Conservation (phyloP, 2,329 filamentous ascomycete species). For the Penicillium occitanis region DNA sequence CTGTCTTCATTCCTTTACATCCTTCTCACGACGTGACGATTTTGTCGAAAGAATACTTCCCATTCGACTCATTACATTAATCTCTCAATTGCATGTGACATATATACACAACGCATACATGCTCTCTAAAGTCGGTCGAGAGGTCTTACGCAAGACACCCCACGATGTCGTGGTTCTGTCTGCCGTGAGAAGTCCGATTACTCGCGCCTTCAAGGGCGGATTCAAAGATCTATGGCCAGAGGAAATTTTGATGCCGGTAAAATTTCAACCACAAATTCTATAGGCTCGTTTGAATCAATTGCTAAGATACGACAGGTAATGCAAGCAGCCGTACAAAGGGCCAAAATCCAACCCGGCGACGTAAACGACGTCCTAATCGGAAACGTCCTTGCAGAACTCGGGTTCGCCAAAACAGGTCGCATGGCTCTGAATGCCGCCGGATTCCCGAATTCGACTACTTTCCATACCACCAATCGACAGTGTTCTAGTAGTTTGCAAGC, state of each 20-base stretch:
- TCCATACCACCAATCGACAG: slow-evolving; percentile 83
- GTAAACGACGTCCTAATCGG: slow-evolving; percentile 77
- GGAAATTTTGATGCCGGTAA: slow-evolving; percentile 26
- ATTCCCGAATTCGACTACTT: slow-evolving; percentile 81
- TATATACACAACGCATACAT: slow-evolving; percentile 7
- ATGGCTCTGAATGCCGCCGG: slow-evolving; percentile 83
- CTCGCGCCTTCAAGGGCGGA: slow-evolving; percentile 82
- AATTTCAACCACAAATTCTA: too few species aligned
- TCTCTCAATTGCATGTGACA: not conserved
- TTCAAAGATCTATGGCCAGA: slow-evolving; percentile 67
- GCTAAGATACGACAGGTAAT: slow-evolving; percentile 24
- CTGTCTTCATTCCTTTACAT: not conserved
- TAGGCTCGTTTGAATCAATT: too few species aligned
- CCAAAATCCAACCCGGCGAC: slow-evolving; percentile 70
- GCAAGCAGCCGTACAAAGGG: slow-evolving; percentile 28
- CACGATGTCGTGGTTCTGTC: slow-evolving; percentile 94
- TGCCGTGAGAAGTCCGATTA: slow-evolving; percentile 79
- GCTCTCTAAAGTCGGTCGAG: slow-evolving; percentile 19
- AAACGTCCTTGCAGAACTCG: slow-evolving; percentile 67
- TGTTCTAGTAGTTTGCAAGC: slow-evolving; percentile 93
- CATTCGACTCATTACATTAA: not conserved
- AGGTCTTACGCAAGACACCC: slow-evolving; percentile 63
- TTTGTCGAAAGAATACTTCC: too few species aligned
- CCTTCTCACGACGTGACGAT: not conserved
- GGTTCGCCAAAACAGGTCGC: slow-evolving; percentile 81